phyloP scores from a whole-genome alignment of 192 early-diverging fungal species.

The Entomortierella parvispora region DNA sequence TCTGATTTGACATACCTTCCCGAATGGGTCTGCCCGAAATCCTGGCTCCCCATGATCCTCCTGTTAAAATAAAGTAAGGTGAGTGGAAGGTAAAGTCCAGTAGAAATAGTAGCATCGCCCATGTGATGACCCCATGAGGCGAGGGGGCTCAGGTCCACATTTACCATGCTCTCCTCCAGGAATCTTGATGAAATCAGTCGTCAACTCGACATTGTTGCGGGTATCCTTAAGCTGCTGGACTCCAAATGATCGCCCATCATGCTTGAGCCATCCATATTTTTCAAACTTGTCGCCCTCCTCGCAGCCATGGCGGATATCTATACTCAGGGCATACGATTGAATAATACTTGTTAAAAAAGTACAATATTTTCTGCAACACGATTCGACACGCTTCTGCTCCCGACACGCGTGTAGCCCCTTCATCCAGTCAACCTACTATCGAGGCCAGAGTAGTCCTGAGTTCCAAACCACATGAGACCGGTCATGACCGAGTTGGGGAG shows the following conservation, averaged over 20 bases:
- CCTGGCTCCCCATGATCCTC: conserved; percentile 81
- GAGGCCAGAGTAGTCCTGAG: conserved; percentile 63
- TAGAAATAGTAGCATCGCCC: too few relatives aligned
- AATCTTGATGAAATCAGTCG: conserved; percentile 80
- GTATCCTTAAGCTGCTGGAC: conserved; percentile 76
- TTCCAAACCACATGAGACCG: conserved; percentile 94
- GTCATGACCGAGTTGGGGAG: conserved; percentile 81
- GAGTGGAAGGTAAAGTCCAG: background rate
- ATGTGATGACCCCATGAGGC: too few relatives aligned
- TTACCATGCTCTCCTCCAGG: conserved; percentile 70
- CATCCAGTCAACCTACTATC: conserved; percentile 47
- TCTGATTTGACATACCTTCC: conserved; percentile 39
- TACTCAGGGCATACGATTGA: conserved; percentile 2
- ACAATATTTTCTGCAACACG: too few relatives aligned
- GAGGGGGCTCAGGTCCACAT: background rate
- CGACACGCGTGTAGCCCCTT: background rate
- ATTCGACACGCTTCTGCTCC: too few relatives aligned
- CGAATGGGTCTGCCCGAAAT: conserved; percentile 76
- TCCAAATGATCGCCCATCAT: conserved; percentile 87
- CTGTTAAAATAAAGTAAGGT: conserved; percentile 30
- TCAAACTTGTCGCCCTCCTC: conserved; percentile 84
- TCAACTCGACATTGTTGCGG: conserved; percentile 71
- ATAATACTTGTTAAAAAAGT: too few relatives aligned
- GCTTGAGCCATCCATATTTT: conserved; percentile 88
- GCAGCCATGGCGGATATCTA: conserved; percentile 90